Base-by-base conservation (phyloP, 371 early-diverging fungal genomes). In the Apophysomyces elegans region DNA sequence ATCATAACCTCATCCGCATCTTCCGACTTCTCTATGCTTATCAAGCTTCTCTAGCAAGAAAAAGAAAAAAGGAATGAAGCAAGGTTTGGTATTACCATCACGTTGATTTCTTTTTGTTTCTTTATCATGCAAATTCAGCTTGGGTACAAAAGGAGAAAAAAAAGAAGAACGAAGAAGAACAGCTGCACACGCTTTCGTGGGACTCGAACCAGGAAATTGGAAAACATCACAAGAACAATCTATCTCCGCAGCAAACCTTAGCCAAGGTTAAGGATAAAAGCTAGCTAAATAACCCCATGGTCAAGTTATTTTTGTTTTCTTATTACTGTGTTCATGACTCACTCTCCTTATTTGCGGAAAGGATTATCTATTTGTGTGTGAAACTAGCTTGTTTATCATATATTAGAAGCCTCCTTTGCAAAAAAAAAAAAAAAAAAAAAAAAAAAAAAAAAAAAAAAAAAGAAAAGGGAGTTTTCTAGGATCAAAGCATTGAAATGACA, bases 231-330 rank as follows among this genome's bases (percentile, higher is more conserved):
- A 26, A 26, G 41, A 41, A 1, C 13, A 41, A 11, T 41, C 13
- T 26, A 26, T 41, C 41, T 41, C 41, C 41, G 41, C 41, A 41
- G 41, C 41, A 41, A 41, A 13, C 32, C 13, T 41, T 41, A 41
- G 41, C 41, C 41, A 41, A 41, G 41, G 5, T 41, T 41, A 54
- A 4, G 5, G 12, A 36, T 8, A 81, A 16, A 8, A 58, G 71
- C 41, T 81, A 79, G 46, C 81, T 79, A 13, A 81, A 66, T 58
- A 65, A 67, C 14, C 65, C 37, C 14, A 69, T 56, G 36, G 59
- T 63, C 12, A 26, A 26, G 32, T 26, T 26, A 26, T 26, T 26
- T 26, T 26, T 26, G 32, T 26, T 26, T 26, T 26, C 32, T 26
- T 2, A 26, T 26, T 26, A 26, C 32, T 26, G 32, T 26, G 32